Percentiles rank a stretch among this genome's conserved stretches.
Evolutionary conservation across 2,329 filamentous ascomycete species (phyloP).

Genomic region (Grosmannia penicillata): DNA sequence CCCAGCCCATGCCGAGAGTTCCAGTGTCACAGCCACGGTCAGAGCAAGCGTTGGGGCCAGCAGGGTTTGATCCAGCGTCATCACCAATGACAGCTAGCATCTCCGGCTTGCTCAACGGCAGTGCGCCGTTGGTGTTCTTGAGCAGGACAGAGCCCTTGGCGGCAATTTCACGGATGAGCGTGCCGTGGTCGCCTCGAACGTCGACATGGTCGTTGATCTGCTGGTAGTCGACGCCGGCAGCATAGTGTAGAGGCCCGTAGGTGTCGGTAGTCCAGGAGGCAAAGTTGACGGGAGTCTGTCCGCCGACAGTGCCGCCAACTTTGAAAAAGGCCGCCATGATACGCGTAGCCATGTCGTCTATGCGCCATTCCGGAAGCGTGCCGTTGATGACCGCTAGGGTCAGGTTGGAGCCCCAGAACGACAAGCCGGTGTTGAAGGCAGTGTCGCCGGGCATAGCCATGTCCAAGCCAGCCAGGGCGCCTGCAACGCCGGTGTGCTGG

Average conservation of each 20-base stretch:
- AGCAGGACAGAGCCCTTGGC: constrained; percentile 75
- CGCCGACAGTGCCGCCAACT: constrained; percentile 38
- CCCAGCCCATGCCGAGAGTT: constrained; percentile 65
- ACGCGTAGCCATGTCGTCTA: constrained; percentile 86
- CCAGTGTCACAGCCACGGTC: constrained; percentile 49
- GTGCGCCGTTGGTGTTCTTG: constrained; percentile 62
- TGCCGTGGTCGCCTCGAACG: constrained; percentile 61
- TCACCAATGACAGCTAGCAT: constrained; percentile 68
- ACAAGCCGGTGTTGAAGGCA: constrained; percentile 42
- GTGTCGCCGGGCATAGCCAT: constrained; percentile 87
- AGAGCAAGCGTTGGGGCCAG: constrained; percentile 63
- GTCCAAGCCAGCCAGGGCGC: constrained; percentile 60
- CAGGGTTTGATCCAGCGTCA: constrained; percentile 61
- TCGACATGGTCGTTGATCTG: constrained; percentile 72
- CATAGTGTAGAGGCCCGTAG: constrained; percentile 51
- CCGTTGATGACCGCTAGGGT: constrained; percentile 82
- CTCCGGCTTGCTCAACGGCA: constrained; percentile 68
- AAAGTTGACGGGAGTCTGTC: constrained; percentile 55
- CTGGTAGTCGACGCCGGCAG: constrained; percentile 37
- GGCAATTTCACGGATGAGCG: constrained; percentile 60
- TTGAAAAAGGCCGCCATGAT: constrained; percentile 62
- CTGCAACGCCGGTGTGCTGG: constrained; percentile 49
- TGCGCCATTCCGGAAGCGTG: constrained; percentile 69
- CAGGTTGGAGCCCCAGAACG: constrained; percentile 52
- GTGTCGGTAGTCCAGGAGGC: constrained; percentile 74